These are phyloP conservation scores for Trichomonascus vanleenenianus DNA, from an alignment of 805 yeast species.

Conservation along the genomic window DNA sequence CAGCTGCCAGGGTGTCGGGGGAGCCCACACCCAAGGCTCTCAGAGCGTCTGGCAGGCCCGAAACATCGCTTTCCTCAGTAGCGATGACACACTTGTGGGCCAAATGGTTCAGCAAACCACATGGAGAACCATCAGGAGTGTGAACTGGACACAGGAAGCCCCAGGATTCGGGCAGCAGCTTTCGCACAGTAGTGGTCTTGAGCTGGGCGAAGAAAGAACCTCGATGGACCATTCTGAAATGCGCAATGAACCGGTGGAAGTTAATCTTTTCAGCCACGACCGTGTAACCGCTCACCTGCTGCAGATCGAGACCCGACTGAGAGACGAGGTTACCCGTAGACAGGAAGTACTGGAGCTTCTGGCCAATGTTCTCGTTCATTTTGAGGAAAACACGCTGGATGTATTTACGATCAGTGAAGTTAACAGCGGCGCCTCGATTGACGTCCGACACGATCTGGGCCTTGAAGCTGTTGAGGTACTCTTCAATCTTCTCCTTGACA, in stretches of 20 bases:
- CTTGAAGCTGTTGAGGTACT: conserved; percentile 67
- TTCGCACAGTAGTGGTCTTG: conserved; percentile 95
- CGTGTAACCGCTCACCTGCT: conserved; percentile 96
- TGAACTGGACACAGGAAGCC: conserved; percentile 98
- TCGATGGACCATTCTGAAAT: conserved; percentile 98
- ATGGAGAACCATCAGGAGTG: conserved; percentile 99
- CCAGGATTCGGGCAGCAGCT: conserved; percentile 96
- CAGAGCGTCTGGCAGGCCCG: conserved; percentile 58
- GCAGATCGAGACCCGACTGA: conserved; percentile 94
- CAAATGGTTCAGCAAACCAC: conserved; percentile 95
- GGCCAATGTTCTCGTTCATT: conserved; percentile 89
- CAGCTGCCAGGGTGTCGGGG: conserved; percentile 73
- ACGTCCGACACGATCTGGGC: conserved; percentile 73
- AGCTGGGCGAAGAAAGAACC: conserved; percentile 98
- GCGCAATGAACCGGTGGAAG: conserved; percentile 94
- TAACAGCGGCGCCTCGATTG: conserved; percentile 67
- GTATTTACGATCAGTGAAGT: conserved; percentile 77
- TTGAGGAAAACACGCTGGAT: conserved; percentile 70
- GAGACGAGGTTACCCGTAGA: conserved; percentile 97
- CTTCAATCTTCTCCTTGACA: conserved; percentile 92
- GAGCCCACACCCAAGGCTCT: conserved; percentile 68
- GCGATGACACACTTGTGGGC: conserved; percentile 90
- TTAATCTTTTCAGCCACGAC: conserved; percentile 98
- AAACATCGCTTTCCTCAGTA: conserved; percentile 66
- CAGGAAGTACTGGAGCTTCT: conserved; percentile 85